Evolutionary conservation across 495 filamentous ascomycete species (phyloP), one percentile per base, ranked within the genome.

Genomic region (Penicillium atrosanguineum): DNA sequence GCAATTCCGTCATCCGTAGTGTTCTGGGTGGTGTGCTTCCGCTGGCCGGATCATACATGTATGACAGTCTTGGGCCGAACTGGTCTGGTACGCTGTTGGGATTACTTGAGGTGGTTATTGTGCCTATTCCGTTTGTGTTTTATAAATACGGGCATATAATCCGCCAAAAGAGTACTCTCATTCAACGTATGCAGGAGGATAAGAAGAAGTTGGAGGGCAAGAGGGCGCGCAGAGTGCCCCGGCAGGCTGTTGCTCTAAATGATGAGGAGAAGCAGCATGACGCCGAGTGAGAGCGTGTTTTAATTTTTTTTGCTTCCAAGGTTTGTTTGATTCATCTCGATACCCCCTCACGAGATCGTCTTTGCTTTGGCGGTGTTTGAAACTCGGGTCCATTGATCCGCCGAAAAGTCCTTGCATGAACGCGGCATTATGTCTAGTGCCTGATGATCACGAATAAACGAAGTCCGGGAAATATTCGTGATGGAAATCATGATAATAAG

Each of bases 101-200:
- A 0, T 46, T 90, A 44, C 57, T 92, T 9, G 87, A 92, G 63
- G 77, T 85, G 9, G 64, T 74, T 6, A 74, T 89, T 56, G 83
- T 92, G 16, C 90, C 90, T 0, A 92, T 95, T 56, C 90, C 90
- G 0, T 79, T 91, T 46, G 70, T 87, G 9, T 94, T 95, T 61
- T 95, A 89, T 54, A 79, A 75, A 36, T 91, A 87, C 59, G 89
- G 90, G 0, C 76, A 82, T 19, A 77, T 69, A 57, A 90, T 95
- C 44, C 75, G 90, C 16, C 74, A 67, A 48, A 83, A 73, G 61
- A 89, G 85, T 50, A 71, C 72, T 8, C 70, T 93, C 19, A 90
- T 95, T 48, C 65, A 77, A 52, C 67, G 73, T 44, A 84, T 95
- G 83, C 78, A 86, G 53, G 84, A 84, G 63, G 88, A 93, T 52